A percentile compares a stretch with the other conserved stretches of the same genome.
Evolutionary conservation across 257 asterid genomes (phyloP).

Genomic region (Nicotiana paniculata): DNA sequence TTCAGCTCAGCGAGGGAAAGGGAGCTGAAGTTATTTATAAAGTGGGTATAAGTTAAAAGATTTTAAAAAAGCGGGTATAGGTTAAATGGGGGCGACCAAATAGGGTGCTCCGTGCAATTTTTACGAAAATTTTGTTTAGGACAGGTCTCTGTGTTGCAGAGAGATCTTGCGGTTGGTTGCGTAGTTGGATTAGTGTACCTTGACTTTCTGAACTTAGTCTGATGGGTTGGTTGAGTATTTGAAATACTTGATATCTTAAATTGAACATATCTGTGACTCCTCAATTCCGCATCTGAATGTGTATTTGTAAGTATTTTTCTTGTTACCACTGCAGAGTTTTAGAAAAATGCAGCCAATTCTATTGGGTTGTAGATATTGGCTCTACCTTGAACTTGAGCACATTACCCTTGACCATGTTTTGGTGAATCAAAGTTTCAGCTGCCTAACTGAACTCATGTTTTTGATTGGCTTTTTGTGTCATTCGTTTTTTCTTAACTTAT

Average conservation of each 20-base stretch:
- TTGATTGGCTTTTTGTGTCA: neutral
- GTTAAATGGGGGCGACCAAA: no score
- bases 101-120: no score
- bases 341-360: neutral
- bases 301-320: neutral
- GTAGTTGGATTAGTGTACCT: neutral
- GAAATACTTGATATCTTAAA: neutral
- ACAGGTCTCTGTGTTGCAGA: neutral
- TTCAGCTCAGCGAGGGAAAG: no score
- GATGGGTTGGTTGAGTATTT: neutral
- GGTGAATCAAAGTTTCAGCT: neutral
- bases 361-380: neutral
- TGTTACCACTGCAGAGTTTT: neutral
- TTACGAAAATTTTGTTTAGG: neutral
- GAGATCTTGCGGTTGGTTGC: neutral
- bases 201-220: neutral
- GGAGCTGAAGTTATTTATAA: no score
- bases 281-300: neutral
- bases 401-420: neutral
- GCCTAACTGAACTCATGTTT: neutral
- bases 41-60: no score
- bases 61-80: no score
- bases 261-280: neutral
- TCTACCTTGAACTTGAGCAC: neutral
- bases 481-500: neutral